Percentiles rank a stretch among this genome's conserved stretches.
phyloP scores from a whole-genome alignment of 495 filamentous ascomycete genomes.

The Penicillium soppii region DNA sequence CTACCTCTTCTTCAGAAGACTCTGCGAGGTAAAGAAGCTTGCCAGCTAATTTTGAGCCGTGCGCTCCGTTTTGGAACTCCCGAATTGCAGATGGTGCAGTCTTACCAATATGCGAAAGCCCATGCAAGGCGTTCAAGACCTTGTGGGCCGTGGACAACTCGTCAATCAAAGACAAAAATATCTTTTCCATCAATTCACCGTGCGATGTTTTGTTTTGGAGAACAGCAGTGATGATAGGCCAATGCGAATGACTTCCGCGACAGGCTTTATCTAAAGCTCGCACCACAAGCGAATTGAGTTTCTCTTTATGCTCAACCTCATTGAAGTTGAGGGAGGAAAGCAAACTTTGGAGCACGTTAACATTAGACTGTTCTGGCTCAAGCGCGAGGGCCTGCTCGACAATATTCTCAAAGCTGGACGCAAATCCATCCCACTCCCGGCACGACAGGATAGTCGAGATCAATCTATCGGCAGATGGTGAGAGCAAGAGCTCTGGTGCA shows the following conservation, averaged over 20 bases:
- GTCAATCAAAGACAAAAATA: conserved; percentile 41
- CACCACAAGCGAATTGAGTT: conserved; percentile 38
- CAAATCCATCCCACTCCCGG: conserved; percentile 41
- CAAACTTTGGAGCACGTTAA: conserved; percentile 39
- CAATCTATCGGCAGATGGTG: conserved; percentile 52
- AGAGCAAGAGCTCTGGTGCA: conserved; percentile 50
- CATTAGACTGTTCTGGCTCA: conserved; percentile 39
- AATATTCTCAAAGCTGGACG: conserved; percentile 38
- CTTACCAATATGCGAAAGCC: conserved; percentile 39
- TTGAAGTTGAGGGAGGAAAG: conserved; percentile 41
- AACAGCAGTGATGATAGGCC: conserved; percentile 46
- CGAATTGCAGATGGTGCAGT: conserved; percentile 35
- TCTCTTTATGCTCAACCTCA: conserved; percentile 32
- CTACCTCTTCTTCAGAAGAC: conserved; percentile 52
- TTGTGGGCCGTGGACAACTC: conserved; percentile 34
- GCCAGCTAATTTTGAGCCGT: conserved; percentile 54
- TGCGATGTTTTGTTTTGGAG: conserved; percentile 46
- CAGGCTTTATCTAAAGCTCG: conserved; percentile 36
- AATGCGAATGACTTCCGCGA: conserved; percentile 38
- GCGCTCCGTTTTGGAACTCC: conserved; percentile 39
- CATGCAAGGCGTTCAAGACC: conserved; percentile 34
- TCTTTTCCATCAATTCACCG: conserved; percentile 37
- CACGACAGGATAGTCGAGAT: conserved; percentile 41
- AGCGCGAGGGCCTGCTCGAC: conserved; percentile 38
- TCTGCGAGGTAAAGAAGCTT: conserved; percentile 58